A percentile compares a stretch with the other conserved stretches of the same genome.
These are phyloP conservation scores for Pseudodiploospora longispora DNA, from an alignment of 2,329 filamentous ascomycete genomes.

Conservation along the genomic window DNA sequence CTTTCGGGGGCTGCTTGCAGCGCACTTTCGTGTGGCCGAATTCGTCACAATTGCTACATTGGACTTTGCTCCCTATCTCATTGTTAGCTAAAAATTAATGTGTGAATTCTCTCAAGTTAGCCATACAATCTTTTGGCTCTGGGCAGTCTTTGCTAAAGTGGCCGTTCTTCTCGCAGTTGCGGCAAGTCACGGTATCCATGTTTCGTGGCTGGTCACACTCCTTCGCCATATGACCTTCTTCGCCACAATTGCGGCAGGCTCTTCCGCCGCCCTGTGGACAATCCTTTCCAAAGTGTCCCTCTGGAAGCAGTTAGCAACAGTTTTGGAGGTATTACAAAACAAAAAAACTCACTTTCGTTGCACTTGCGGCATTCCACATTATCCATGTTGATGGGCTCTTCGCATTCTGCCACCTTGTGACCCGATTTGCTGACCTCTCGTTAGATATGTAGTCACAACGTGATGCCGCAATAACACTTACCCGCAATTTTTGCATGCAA, in stretches of 20 bases:
- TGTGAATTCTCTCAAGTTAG: constrained; percentile 9
- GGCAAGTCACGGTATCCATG: constrained; percentile 45
- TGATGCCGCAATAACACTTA: constrained; percentile 17
- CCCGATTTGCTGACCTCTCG: constrained; percentile 33
- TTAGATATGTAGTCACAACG: constrained; percentile 4
- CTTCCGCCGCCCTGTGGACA: constrained; percentile 53
- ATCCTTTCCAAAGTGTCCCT: constrained; percentile 54
- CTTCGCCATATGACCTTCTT: constrained; percentile 49
- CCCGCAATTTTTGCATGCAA: constrained; percentile 63
- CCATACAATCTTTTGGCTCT: constrained; percentile 37
- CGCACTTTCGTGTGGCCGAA: constrained; percentile 32
- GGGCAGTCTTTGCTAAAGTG: constrained; percentile 57
- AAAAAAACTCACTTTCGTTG: constrained; percentile 42
- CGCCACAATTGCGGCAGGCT: constrained; percentile 54
- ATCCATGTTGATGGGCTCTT: constrained; percentile 53
- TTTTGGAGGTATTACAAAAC: neutral
- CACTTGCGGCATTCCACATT: constrained; percentile 61
- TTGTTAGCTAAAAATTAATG: constrained; percentile 11
- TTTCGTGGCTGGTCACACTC: constrained; percentile 42
- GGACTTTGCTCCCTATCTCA: constrained; percentile 28
- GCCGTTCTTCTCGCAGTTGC: constrained; percentile 51
- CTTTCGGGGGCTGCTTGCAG: constrained; percentile 23
- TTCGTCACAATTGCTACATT: constrained; percentile 30
- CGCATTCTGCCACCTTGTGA: constrained; percentile 42
- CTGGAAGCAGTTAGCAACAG: constrained; percentile 23